phyloP scores from a whole-genome alignment of 768 basidiomycete species.

The Daedaleopsis sinensis region DNA sequence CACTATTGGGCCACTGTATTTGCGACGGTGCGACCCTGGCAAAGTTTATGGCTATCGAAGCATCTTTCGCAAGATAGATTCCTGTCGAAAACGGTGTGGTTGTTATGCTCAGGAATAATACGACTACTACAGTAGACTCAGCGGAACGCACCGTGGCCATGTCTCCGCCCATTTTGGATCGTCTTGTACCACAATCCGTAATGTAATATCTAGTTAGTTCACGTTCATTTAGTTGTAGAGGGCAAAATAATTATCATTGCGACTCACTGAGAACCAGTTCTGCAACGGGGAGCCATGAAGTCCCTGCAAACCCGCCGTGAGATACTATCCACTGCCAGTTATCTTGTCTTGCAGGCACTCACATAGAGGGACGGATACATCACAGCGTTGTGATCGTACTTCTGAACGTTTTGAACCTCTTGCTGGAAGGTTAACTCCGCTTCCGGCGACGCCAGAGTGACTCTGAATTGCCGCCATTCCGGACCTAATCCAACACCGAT shows the following conservation, averaged over 20 bases:
- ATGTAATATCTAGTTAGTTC: conserved; percentile 57
- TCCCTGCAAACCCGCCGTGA: conserved; percentile 41
- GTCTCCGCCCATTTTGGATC: conserved; percentile 58
- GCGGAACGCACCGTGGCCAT: conserved; percentile 52
- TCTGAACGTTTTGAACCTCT: conserved; percentile 44
- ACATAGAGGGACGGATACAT: conserved; percentile 43
- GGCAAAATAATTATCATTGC: not conserved
- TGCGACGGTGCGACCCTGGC: conserved; percentile 38
- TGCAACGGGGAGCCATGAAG: conserved; percentile 66
- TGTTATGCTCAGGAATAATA: not conserved
- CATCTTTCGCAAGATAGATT: conserved; percentile 68
- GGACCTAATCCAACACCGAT: conserved; percentile 34
- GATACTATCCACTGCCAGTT: not conserved
- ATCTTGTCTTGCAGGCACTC: not conserved
- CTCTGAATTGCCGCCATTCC: conserved; percentile 62
- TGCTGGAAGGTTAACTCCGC: conserved; percentile 64
- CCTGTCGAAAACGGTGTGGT: conserved; percentile 37
- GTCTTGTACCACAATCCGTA: conserved; percentile 68
- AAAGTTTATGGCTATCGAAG: conserved; percentile 43
- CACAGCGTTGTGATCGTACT: conserved; percentile 41
- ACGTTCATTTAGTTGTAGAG: not conserved
- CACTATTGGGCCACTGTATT: conserved; percentile 53
- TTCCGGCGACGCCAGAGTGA: conserved; percentile 70
- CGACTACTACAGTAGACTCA: not conserved
- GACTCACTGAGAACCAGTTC: conserved; percentile 70